Base-by-base conservation (phyloP, 306 rosid genomes). In the Castanea sativa region DNA sequence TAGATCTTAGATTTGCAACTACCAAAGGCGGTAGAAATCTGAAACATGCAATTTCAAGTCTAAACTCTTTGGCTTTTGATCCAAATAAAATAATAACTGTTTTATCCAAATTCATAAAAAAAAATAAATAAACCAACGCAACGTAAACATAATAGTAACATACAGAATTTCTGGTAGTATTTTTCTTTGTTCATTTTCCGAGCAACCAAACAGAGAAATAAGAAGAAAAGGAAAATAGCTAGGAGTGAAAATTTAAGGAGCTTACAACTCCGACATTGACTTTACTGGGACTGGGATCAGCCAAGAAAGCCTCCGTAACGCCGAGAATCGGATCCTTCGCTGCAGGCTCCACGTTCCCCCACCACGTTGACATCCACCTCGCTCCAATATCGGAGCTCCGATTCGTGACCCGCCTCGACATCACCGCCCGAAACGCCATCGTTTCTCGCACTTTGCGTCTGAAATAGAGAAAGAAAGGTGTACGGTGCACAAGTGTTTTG, bases 241-340 rank as follows among this genome's bases (percentile, higher is more conserved):
- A 38, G 57, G 55, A 78, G 61, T 5, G 59, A 53, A 45, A 68
- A 49, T 41, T 8, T 9, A 41, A 49, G 69, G 72, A 73, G 86
- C 98, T 91, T 73, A 95, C 99, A 6, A 95, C 99, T 89, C 98
- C 99, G 45, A 95, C 94, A 75, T 95, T 95, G 79, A 95, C 95
- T 86, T 95, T 95, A 57, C 83, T 82, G 0, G 98, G 97, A 80
- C 89, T 89, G 43, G 92, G 94, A 92, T 95, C 99, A 27, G 98
- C 95, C 56, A 95, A 89, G 76, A 81, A 95, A 73, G 99, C 99
- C 80, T 95, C 99, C 33, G 98, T 95, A 55, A 92, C 99, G n/a
- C 99, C 97, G 80, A 95, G 99, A 83, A 95, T 95, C 6, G 99
- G 99, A 76, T 95, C 99, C 87, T 92, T 95, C 3, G 99, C 89